phyloP scores from a whole-genome alignment of 331 rosid genomes.

The Spiraea crenata region DNA sequence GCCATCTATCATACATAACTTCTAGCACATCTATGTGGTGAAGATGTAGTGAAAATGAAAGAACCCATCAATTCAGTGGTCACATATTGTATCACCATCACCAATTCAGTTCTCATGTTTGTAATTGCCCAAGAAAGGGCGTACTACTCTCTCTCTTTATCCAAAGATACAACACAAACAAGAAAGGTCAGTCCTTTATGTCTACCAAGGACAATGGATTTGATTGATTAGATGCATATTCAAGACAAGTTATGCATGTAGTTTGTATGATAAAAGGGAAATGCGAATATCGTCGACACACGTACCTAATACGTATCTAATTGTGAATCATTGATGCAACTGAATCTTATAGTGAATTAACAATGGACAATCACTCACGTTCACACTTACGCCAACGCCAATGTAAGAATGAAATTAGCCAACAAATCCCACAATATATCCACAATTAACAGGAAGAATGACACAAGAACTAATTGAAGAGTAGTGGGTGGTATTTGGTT shows the following conservation, averaged over 20 bases:
- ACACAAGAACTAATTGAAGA: too few relatives aligned
- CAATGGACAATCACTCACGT: too few relatives aligned
- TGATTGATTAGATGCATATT: conserved; percentile 1
- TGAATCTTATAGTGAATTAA: too few relatives aligned
- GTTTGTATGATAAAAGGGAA: not conserved
- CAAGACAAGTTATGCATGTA: not conserved
- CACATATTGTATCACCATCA: not conserved
- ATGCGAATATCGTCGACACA: too few relatives aligned
- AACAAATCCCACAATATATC: too few relatives aligned
- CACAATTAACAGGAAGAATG: too few relatives aligned
- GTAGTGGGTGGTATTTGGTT: not conserved
- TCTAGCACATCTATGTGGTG: not conserved
- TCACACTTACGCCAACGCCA: too few relatives aligned
- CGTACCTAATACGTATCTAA: too few relatives aligned
- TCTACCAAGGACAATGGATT: not conserved
- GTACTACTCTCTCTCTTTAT: not conserved
- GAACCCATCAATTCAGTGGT: not conserved
- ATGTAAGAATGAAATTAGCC: too few relatives aligned
- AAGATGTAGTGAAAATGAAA: not conserved
- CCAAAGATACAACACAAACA: not conserved
- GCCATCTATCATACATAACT: not conserved
- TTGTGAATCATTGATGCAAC: too few relatives aligned
- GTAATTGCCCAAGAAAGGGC: not conserved
- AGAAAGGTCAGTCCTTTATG: not conserved
- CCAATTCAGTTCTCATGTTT: not conserved